A percentile compares a stretch with the other conserved stretches of the same genome.
phyloP scores from a whole-genome alignment of 352 stramenopile genomes.

The Phytophthora sojae region DNA sequence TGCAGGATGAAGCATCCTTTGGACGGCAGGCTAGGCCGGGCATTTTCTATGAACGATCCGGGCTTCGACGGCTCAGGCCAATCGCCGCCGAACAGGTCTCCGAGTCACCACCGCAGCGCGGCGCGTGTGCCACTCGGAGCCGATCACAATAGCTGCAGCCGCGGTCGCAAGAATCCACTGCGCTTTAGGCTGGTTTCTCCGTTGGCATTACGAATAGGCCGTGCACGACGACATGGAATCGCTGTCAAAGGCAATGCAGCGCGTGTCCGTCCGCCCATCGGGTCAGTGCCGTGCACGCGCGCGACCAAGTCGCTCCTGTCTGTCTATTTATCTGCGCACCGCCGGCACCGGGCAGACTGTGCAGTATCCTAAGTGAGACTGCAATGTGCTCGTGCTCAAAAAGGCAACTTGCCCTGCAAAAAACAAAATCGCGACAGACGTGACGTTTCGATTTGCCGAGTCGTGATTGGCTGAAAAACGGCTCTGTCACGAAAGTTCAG shows the following conservation, averaged over 20 bases:
- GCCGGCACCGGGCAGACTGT: too few species aligned
- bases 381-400: background rate
- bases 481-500: constrained; percentile 2
- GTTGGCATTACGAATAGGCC: too few species aligned
- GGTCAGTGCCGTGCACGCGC: too few species aligned
- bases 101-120: constrained; percentile 1
- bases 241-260: background rate
- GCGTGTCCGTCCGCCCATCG: background rate
- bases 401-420: background rate
- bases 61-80: background rate
- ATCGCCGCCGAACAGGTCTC: background rate
- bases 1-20: too few species aligned
- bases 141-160: background rate
- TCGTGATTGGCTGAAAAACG: background rate
- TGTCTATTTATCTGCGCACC: background rate
- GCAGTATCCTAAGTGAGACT: too few species aligned
- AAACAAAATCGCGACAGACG: background rate
- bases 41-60: constrained; percentile 21
- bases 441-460: background rate
- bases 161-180: background rate
- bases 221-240: background rate
- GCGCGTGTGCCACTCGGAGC: background rate
- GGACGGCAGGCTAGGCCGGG: background rate
- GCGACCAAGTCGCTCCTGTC: background rate
- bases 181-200: background rate